Conservation (phyloP, 2,329 filamentous ascomycete genomes). For the Aspergillus intermedius region DNA sequence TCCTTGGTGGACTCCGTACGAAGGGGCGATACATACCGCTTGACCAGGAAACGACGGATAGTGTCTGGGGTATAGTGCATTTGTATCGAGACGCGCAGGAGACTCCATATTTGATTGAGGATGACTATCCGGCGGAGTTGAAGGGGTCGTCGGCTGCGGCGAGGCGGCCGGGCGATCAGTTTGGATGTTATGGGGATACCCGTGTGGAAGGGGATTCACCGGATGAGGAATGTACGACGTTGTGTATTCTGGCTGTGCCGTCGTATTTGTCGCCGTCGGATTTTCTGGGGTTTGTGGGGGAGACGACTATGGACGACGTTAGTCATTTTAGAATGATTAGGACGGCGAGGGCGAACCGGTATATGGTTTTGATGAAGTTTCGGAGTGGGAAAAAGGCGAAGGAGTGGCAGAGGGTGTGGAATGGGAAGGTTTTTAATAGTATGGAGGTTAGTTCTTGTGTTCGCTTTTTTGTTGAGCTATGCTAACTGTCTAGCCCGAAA, state of each 20-base stretch:
- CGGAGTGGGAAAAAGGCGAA: constrained; percentile 65
- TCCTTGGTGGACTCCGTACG: constrained; percentile 63
- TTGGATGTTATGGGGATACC: constrained; percentile 10
- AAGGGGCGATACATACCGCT: constrained; percentile 74
- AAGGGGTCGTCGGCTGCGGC: constrained; percentile 33
- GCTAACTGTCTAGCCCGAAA: constrained; percentile 60
- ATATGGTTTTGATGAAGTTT: constrained; percentile 95
- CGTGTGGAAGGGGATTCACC: constrained; percentile 10
- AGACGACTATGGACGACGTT: constrained; percentile 76
- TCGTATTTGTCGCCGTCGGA: constrained; percentile 89
- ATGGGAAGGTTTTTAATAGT: constrained; percentile 86
- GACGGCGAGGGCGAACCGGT: constrained; percentile 80
- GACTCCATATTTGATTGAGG: constrained; percentile 50
- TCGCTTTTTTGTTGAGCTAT: not conserved
- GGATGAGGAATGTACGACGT: constrained; percentile 66
- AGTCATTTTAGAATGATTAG: constrained; percentile 93
- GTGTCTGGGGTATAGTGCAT: constrained; percentile 89
- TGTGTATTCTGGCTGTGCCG: constrained; percentile 91
- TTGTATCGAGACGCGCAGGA: constrained; percentile 82
- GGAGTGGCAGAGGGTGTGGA: constrained; percentile 78
- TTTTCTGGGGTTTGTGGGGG: constrained; percentile 84
- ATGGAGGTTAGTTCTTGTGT: constrained; percentile 61
- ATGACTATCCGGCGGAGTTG: constrained; percentile 41
- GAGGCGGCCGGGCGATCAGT: constrained; percentile 20
- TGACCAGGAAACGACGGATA: constrained; percentile 63